phyloP scores from a whole-genome alignment of 2,329 filamentous ascomycete species.

The Helotiales sp. region DNA sequence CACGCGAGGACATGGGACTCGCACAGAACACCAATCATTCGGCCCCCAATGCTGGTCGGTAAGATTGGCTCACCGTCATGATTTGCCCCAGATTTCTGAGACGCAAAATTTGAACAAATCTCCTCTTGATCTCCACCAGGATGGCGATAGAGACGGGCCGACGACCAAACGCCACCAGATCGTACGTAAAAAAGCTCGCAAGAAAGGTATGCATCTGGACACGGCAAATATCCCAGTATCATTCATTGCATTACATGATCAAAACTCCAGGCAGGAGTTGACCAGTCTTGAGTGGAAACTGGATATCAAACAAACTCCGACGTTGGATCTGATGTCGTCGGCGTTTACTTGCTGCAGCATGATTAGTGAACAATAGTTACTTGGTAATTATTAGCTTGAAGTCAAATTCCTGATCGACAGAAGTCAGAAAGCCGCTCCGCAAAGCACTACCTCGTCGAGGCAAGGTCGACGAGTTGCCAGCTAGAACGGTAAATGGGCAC shows the following conservation, averaged over 20 bases:
- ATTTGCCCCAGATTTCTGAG: conserved; percentile 1
- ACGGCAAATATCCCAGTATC: background rate
- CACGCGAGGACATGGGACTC: background rate
- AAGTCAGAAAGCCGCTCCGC: background rate
- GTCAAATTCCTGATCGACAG: background rate
- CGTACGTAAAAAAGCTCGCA: background rate
- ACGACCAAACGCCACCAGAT: background rate
- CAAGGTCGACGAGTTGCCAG: background rate
- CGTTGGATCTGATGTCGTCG: background rate
- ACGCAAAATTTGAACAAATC: background rate
- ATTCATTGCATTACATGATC: background rate
- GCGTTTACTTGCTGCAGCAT: background rate
- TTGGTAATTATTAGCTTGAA: background rate
- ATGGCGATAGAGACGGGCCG: background rate
- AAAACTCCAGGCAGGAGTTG: background rate
- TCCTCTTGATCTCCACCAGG: background rate
- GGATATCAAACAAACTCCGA: background rate
- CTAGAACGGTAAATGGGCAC: too few species aligned
- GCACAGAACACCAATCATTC: background rate
- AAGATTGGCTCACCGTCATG: background rate
- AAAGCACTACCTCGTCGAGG: background rate
- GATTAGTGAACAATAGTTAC: background rate
- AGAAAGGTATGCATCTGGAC: background rate
- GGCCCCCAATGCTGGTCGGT: background rate
- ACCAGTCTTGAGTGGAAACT: background rate